A percentile compares a stretch with the other conserved stretches of the same genome.
Evolutionary conservation across 2,329 filamentous ascomycete genomes (phyloP).

Genomic region (Stromatinia cepivora): DNA sequence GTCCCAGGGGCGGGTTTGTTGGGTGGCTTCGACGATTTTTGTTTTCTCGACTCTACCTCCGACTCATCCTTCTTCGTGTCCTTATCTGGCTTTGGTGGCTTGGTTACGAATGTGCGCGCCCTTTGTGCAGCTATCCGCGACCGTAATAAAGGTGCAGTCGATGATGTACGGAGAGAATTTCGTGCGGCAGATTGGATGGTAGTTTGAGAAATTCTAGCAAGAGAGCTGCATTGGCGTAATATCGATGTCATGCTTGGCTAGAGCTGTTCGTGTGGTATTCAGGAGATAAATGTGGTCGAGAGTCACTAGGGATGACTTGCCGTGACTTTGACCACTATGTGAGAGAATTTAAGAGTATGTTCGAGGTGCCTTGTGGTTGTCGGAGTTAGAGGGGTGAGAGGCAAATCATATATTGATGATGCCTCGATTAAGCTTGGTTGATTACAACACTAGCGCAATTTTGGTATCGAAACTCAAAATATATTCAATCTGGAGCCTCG

Average conservation of each 20-base stretch:
- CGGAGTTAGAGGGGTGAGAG: conserved; percentile 20
- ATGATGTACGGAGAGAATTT: conserved; percentile 47
- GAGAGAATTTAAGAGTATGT: conserved; percentile 24
- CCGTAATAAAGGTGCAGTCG: conserved; percentile 44
- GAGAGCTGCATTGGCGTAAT: conserved; percentile 64
- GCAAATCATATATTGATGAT: conserved; percentile 22
- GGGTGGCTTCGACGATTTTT: conserved; percentile 40
- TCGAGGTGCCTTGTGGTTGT: conserved; percentile 16
- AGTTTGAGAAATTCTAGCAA: conserved; percentile 62
- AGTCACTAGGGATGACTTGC: conserved; percentile 30
- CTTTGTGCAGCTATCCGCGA: conserved; percentile 40
- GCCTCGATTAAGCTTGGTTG: conserved; percentile 20
- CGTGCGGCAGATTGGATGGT: conserved; percentile 54
- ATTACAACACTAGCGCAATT: conserved; percentile 22
- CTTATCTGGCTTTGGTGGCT: conserved; percentile 29
- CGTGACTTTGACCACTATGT: conserved; percentile 30
- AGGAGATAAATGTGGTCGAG: conserved; percentile 21
- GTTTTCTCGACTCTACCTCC: conserved; percentile 38
- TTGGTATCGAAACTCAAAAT: conserved; percentile 10
- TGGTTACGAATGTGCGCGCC: conserved; percentile 31
- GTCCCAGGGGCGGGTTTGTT: conserved; percentile 44
- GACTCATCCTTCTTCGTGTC: conserved; percentile 31
- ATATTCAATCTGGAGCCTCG: background rate
- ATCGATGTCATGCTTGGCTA: conserved; percentile 62
- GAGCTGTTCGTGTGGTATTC: conserved; percentile 26